Conservation (phyloP, 2,329 filamentous ascomycete species). For the Fusarium chaquense region DNA sequence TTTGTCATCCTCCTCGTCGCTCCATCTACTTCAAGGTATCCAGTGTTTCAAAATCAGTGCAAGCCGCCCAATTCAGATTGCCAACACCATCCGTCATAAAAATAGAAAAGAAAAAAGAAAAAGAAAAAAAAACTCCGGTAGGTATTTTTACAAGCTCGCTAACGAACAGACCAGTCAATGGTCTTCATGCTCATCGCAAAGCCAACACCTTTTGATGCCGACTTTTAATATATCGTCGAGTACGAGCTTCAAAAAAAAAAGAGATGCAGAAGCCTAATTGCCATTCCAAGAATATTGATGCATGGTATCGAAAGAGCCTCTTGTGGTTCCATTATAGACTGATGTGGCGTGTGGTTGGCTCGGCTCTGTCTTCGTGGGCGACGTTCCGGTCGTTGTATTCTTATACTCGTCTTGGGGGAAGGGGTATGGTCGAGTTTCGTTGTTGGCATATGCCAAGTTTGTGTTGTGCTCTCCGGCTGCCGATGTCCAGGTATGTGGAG, state of each 20-base stretch:
- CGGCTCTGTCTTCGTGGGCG: conserved; percentile 52
- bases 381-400: conserved; percentile 41
- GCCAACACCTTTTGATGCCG: conserved; percentile 34
- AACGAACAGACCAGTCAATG: conserved; percentile 40
- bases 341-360: conserved; percentile 56
- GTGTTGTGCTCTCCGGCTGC: conserved; percentile 61
- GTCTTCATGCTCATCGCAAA: conserved; percentile 41
- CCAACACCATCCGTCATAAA: conserved; percentile 46
- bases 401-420: conserved; percentile 64
- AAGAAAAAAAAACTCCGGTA: conserved; percentile 37
- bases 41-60: conserved; percentile 39
- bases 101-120: conserved; percentile 15
- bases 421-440: conserved; percentile 62
- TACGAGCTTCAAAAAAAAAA: conserved; percentile 28
- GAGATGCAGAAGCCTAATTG: conserved; percentile 52
- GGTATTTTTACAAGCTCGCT: conserved; percentile 48
- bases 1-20: conserved; percentile 5
- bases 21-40: conserved; percentile 41
- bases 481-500: conserved; percentile 64
- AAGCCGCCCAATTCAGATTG: conserved; percentile 43
- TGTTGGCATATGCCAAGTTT: conserved; percentile 59
- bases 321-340: conserved; percentile 55
- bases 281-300: conserved; percentile 70
- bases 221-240: conserved; percentile 42
- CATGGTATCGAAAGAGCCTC: conserved; percentile 62